Conservation (phyloP, 2,329 filamentous ascomycete genomes). For the Graphilbum sp. region DNA sequence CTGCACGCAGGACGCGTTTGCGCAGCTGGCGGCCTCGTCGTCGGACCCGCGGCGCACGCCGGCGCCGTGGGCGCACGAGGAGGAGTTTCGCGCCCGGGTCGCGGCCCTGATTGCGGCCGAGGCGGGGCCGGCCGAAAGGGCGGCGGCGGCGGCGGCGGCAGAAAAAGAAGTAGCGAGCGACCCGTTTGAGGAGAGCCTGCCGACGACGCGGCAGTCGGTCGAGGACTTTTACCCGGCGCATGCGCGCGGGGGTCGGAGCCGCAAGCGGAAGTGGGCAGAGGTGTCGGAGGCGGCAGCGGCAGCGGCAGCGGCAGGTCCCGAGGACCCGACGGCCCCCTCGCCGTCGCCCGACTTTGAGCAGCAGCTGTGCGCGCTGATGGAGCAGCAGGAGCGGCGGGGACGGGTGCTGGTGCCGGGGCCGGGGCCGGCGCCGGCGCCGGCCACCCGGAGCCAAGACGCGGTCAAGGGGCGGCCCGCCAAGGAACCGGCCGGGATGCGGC, state of each 20-base stretch:
- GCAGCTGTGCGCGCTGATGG: constrained; percentile 1
- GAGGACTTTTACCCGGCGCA: constrained; percentile 61
- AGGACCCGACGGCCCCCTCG: not conserved
- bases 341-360: constrained; percentile 5
- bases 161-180: constrained; percentile 33
- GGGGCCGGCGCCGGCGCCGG: too few relatives aligned
- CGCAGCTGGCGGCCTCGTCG: constrained; percentile 78
- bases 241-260: not conserved
- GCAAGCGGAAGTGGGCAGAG: constrained; percentile 1
- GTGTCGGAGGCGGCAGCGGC: not conserved
- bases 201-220: constrained; percentile 67
- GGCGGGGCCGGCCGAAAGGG: constrained; percentile 33
- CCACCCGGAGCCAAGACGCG: not conserved
- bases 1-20: constrained; percentile 63
- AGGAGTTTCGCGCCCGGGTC: constrained; percentile 58
- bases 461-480: not conserved
- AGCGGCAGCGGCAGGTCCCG: not conserved
- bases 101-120: constrained; percentile 35
- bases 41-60: constrained; percentile 58
- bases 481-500: not conserved
- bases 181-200: constrained; percentile 42
- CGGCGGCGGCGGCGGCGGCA: constrained; percentile 21
- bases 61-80: constrained; percentile 81
- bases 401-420: too few relatives aligned
- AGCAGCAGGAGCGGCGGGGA: not conserved